Conservation (phyloP, 805 yeast species). For the Lipomyces yamanashiensis region DNA sequence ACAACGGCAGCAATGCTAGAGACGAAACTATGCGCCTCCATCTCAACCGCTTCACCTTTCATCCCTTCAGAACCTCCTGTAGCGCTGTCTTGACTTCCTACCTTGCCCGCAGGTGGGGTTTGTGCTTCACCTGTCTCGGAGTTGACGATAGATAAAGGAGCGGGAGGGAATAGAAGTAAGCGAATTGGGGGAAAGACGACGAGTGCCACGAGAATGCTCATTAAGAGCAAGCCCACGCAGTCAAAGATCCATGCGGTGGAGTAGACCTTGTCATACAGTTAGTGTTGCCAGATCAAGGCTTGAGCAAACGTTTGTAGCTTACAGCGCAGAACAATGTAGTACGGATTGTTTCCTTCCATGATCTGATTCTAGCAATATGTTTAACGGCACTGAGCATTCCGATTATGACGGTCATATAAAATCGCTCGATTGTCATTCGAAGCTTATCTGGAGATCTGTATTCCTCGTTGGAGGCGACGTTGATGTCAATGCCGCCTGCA, state of each 20-base stretch:
- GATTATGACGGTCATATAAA: constrained; percentile 20
- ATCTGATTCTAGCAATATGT: constrained; percentile 22
- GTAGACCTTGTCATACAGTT: constrained; percentile 1
- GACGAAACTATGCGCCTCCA: constrained; percentile 24
- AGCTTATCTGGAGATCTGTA: constrained; percentile 26
- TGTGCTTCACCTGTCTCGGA: constrained; percentile 5
- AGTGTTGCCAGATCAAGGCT: not conserved
- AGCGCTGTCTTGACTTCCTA: constrained; percentile 13
- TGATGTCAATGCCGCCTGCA: constrained; percentile 18
- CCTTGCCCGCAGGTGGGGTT: constrained; percentile 7
- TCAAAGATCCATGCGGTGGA: constrained; percentile 14
- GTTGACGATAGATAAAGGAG: constrained; percentile 9
- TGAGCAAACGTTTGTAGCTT: not conserved
- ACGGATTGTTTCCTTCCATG: constrained; percentile 27
- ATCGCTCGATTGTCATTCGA: constrained; percentile 18
- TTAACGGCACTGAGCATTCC: constrained; percentile 2
- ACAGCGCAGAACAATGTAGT: constrained; percentile 15
- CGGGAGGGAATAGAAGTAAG: constrained; percentile 18
- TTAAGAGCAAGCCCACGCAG: not conserved
- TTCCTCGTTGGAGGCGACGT: constrained; percentile 18
- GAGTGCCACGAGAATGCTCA: not conserved
- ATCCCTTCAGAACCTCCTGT: constrained; percentile 19
- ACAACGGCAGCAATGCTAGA: constrained; percentile 14
- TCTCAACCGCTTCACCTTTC: constrained; percentile 25
- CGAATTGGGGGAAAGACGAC: constrained; percentile 16